Evolutionary conservation across 2,329 filamentous ascomycete species (phyloP).

Genomic region (Penicillium oxalicum): DNA sequence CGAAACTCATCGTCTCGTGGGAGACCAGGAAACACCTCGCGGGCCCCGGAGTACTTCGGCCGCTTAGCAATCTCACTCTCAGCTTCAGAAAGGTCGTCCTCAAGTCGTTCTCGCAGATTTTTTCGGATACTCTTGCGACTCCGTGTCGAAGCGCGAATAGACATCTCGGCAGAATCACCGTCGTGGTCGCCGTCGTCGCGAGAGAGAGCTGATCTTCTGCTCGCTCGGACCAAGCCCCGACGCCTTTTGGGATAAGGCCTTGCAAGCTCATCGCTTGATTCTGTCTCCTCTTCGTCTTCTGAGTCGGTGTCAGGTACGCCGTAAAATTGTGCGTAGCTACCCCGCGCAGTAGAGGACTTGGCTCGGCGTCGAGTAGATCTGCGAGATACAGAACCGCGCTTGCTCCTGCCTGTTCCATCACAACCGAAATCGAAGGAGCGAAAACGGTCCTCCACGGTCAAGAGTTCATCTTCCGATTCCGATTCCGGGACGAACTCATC

Average conservation of each 20-base stretch:
- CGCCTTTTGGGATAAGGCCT: neutral
- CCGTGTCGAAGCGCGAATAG: conserved; percentile 28
- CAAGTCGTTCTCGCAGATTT: conserved; percentile 42
- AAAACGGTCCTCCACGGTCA: neutral
- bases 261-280: conserved; percentile 6
- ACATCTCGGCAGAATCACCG: conserved; percentile 9
- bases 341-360: neutral
- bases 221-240: neutral
- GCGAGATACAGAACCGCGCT: neutral
- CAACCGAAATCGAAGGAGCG: neutral
- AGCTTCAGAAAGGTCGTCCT: conserved; percentile 33
- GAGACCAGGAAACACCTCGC: conserved; percentile 65
- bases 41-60: conserved; percentile 51
- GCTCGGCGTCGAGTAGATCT: neutral
- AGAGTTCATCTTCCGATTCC: conserved; percentile 10
- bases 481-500: conserved; percentile 12
- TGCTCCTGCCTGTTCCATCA: conserved; percentile 9
- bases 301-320: neutral
- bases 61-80: conserved; percentile 43
- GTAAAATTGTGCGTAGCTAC: conserved; percentile 2
- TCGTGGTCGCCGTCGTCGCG: conserved; percentile 10
- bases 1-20: conserved; percentile 61
- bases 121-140: conserved; percentile 23
- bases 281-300: neutral
- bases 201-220: neutral